Evolutionary conservation across 306 rosid species (phyloP), one percentile per base, ranked within the genome.

Genomic region (Prinsepia uniflora): DNA sequence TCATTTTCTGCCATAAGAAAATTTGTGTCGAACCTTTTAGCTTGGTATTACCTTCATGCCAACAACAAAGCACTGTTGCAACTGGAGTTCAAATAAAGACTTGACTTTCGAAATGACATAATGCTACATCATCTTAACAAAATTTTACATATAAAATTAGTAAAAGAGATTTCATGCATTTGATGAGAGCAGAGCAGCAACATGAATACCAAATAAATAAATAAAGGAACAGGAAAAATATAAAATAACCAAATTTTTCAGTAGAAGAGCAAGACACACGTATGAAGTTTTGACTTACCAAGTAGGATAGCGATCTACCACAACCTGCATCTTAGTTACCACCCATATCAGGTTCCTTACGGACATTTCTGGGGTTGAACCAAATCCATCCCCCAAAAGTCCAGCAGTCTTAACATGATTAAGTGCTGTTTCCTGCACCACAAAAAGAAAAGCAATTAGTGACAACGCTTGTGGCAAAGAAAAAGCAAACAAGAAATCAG

Each of bases 331-430:
- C 75, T 86, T 82, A 5, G 99, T 75, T 68, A 95, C 97, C 61
- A 95, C 99, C 99, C 99, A 95, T 87, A 95, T 95, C 81, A 95
- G 79, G 84, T 95, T 91, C 78, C 81, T 95, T 78, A 87, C 86
- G 66, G 93, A 84, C 99, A 95, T 95, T 86, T 89, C 97, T 43
- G 96, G 97, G 0, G 99, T 95, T 13, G 99, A 83, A 82, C 99
- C 99, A 81, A 95, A 91, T 58, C 99, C 99, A 77, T 89, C 96
- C 34, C 89, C 99, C 65, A 95, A 85, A 75, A 95, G 93, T 63
- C 97, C 97, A 81, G 89, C 97, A 71, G 71, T 67, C 84, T 91
- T 95, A 59, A 91, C 97, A 84, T 95, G 99, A 86, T 95, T 95
- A 71, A 95, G 96, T 4, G 99, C 97, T 34, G 99, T 87, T 88